Evolutionary conservation across 768 basidiomycete species (phyloP).

Genomic region (Leccinum ochraceum): DNA sequence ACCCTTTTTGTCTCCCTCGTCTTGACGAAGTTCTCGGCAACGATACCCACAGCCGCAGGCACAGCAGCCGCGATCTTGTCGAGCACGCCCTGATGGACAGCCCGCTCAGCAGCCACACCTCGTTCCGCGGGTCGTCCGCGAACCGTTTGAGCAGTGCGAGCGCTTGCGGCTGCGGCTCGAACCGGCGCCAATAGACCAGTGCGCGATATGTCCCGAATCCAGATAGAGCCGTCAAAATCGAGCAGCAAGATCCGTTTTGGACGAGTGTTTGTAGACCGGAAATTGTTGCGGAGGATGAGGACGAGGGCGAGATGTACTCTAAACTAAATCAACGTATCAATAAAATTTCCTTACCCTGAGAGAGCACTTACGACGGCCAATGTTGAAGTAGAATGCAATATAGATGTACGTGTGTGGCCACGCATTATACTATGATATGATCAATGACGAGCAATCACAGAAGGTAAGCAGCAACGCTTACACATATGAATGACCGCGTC

Average conservation of each 20-base stretch:
- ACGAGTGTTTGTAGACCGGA: conserved; percentile 55
- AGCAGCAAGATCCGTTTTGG: conserved; percentile 64
- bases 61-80: conserved; percentile 61
- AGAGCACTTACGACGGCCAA: too few relatives aligned
- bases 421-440: too few relatives aligned
- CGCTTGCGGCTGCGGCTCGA: conserved; percentile 39
- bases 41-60: conserved; percentile 67
- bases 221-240: conserved; percentile 82
- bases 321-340: too few relatives aligned
- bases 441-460: background rate
- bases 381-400: too few relatives aligned
- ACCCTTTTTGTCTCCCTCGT: conserved; percentile 38
- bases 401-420: too few relatives aligned
- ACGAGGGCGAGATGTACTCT: too few relatives aligned
- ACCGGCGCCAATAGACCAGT: conserved; percentile 42
- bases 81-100: conserved; percentile 61
- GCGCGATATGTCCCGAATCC: conserved; percentile 58
- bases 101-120: conserved; percentile 84
- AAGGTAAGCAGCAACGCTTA: too few relatives aligned
- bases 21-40: conserved; percentile 87
- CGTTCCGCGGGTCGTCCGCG: conserved; percentile 63
- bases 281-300: too few relatives aligned
- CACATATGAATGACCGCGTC: too few relatives aligned
- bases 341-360: too few relatives aligned
- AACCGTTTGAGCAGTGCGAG: conserved; percentile 57